Base-by-base conservation (phyloP, 2,329 filamentous ascomycete genomes). In the Pseudogymnoascus verrucosus region DNA sequence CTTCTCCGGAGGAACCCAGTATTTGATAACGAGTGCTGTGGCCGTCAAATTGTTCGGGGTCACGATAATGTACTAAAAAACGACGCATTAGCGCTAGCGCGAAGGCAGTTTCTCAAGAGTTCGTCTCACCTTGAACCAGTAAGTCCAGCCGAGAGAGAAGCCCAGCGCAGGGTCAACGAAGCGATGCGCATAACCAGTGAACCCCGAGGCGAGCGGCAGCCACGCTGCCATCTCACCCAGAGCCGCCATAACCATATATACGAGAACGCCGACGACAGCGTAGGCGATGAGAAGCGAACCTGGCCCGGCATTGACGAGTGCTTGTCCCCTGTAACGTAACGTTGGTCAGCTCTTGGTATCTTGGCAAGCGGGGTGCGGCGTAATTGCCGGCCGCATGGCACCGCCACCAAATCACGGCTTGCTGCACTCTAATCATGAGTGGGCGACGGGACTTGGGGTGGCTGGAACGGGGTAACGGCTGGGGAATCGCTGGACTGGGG, bases 1-100 rank as follows among this genome's bases (percentile, higher is more conserved):
- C 51, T 76, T 78, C 0, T 89, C 82, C 28, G 83, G 77, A 1
- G 79, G 74, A 10, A 90, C 77, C 91, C 91, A 96, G 70, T 86
- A 92, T 68, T 89, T 85, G 64, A 96, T 89, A 64, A 93, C 89
- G 39, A 96, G 76, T 4, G 89, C 84, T n/a, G 83, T 85, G 28
- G 91, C 91, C 0, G 90, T 95, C 40, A 96, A 78, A 73, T 96
- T 90, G 71, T 95, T 95, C 1, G 91, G 90, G 1, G 89, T 92
- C 60, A 90, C 83, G 70, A 96, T 93, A 73, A 95, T 90, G 74
- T 95, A 95, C 84, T 93, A 76, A 28, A 40, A 39, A 14, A 42
- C 28, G 16, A 61, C 23, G 59, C 14, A 54, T 54, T 54, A 54
- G 26, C 26, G 14, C 47, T 54, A 54, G 47, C 47, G 47, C 47